Base-by-base conservation (phyloP, 1,284 basidiomycete genomes). In the Lignosus rhinocerotis region DNA sequence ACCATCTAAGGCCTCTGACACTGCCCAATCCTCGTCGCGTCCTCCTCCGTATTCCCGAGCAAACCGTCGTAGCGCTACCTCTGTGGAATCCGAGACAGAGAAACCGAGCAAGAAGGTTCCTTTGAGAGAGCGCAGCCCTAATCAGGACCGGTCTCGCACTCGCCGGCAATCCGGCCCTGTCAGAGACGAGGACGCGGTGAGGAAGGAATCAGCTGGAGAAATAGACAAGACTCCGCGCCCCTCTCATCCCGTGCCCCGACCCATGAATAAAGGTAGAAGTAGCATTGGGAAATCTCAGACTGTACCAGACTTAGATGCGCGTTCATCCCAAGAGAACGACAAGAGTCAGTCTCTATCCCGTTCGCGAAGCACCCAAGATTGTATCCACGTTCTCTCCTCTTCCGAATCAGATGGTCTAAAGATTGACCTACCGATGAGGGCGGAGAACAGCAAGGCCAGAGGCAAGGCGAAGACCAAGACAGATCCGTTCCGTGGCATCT, bases 221-320 rank as follows among this genome's bases (percentile, higher is more conserved):
- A 33, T 32, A 11, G 56, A 60, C 31, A 58, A 33, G 48, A 68
- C 67, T 0, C 67, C 67, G 1, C 60, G 65, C 14, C 54, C 61
- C 12, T 44, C 57, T 31, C 61, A 63, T 3, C 60, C 60, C 0
- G 55, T 12, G 2, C 64, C 66, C 0, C 59, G 63, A 7, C 66
- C 66, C 2, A 56, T 55, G 9, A 55, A 62, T 42, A 62, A 60
- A 41, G 62, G 46, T 6, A 49, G 42, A 16, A 45, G 51, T 46
- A 57, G 44, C 47, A 30, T 58, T 1, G 38, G 32, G 10, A 60
- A 58, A 33, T 58, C 53, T 7, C 60, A 61, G 36, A 63, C 56
- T 3, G 54, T 60, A 3, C 58, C 63, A 2, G 55, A 58, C 10
- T 32, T 64, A 31, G 44, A 44, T 14, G 12, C 34, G 33, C 33